phyloP scores from a whole-genome alignment of 371 early-diverging fungal genomes.

The Nematocida sp. region DNA sequence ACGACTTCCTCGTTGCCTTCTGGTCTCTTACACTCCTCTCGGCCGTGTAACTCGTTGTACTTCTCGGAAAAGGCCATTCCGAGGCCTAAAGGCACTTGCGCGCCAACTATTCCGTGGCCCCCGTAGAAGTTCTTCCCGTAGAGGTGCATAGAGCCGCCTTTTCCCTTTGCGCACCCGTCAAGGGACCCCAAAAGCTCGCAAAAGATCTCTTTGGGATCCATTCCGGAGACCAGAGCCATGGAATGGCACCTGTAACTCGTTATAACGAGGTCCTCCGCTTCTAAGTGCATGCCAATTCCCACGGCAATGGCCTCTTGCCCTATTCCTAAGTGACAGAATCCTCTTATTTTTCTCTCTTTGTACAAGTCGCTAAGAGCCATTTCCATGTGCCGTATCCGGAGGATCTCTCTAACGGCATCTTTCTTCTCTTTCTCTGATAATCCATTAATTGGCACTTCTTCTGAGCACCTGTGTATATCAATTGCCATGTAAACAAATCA shows the following conservation, averaged over 20 bases:
- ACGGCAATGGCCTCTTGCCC: constrained; percentile 96
- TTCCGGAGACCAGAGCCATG: constrained; percentile 83
- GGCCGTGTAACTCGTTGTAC: constrained; percentile 69
- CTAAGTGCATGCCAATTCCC: constrained; percentile 82
- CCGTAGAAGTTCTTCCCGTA: constrained; percentile 90
- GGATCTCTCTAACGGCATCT: constrained; percentile 47
- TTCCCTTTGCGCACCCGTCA: constrained; percentile 85
- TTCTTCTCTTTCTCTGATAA: background rate
- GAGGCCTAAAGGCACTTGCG: constrained; percentile 92
- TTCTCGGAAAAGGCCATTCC: constrained; percentile 90
- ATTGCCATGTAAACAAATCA: background rate
- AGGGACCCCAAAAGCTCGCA: constrained; percentile 78
- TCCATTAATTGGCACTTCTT: background rate
- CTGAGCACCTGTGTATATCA: background rate
- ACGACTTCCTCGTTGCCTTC: background rate
- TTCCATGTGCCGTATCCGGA: constrained; percentile 57
- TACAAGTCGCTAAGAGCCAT: constrained; percentile 67
- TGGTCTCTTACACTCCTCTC: background rate
- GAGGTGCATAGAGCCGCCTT: constrained; percentile 99
- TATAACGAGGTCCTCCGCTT: constrained; percentile 80
- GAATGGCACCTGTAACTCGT: constrained; percentile 98
- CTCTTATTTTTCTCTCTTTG: constrained; percentile 88
- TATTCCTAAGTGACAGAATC: constrained; percentile 96
- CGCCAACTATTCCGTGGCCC: constrained; percentile 99
- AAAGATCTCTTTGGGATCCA: constrained; percentile 70